Evolutionary conservation across 2,329 filamentous ascomycete species (phyloP).

Genomic region (Cercospora sesami): DNA sequence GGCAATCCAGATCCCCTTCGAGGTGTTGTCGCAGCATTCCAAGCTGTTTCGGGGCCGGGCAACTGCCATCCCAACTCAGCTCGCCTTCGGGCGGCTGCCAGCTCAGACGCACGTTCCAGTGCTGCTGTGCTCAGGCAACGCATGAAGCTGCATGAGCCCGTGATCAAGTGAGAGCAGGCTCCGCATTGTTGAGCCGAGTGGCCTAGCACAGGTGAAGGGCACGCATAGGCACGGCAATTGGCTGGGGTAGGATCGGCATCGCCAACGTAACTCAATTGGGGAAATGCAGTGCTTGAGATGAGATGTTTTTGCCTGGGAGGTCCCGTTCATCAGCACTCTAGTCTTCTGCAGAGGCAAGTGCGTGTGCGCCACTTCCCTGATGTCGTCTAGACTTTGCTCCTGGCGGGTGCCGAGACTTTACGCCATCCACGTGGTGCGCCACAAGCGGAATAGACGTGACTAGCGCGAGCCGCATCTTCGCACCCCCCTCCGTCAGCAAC

Average conservation of each 20-base stretch:
- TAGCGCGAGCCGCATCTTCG: neutral
- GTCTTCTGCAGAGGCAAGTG: neutral
- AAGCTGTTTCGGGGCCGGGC: neutral
- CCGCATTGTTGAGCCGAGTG: neutral
- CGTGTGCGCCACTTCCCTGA: neutral
- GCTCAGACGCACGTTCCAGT: conserved; percentile 10
- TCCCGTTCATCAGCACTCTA: neutral
- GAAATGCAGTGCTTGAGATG: neutral
- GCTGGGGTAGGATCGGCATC: neutral
- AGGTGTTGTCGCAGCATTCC: neutral
- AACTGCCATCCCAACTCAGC: neutral
- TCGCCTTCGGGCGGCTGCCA: neutral
- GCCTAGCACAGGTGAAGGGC: neutral
- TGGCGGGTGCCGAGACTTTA: neutral
- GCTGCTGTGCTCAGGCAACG: conserved; percentile 13
- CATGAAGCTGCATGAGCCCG: neutral
- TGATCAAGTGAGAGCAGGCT: neutral
- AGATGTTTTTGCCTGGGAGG: neutral
- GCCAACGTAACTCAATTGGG: neutral
- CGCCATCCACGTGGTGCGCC: neutral
- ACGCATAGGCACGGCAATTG: neutral
- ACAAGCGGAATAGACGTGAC: neutral
- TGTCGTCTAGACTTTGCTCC: neutral
- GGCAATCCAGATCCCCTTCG: neutral
- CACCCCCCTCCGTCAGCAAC: neutral